Conservation (phyloP, 352 stramenopile species). For the Pythium coloratum region DNA sequence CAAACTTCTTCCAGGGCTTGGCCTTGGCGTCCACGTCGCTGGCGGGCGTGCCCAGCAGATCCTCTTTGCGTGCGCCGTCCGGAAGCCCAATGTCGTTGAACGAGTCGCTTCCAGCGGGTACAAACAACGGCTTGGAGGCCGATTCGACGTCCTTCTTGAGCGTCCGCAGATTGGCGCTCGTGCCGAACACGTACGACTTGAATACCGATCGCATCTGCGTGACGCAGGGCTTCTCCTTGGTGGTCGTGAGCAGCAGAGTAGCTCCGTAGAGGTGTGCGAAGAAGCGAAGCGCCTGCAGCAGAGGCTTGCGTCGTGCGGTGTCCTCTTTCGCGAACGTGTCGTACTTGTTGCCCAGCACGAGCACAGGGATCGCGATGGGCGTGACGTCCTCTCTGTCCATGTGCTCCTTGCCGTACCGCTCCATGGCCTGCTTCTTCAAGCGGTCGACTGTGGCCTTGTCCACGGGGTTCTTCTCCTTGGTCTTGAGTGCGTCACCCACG, state of each 20-base stretch:
- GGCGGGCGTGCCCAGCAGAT: conserved; percentile 37
- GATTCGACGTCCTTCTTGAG: conserved; percentile 66
- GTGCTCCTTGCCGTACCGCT: conserved; percentile 58
- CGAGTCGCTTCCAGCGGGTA: conserved; percentile 65
- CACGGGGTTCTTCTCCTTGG: conserved; percentile 66
- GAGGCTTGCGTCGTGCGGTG: conserved; percentile 76
- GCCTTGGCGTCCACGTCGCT: conserved; percentile 63
- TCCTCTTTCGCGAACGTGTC: conserved; percentile 89
- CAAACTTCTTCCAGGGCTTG: conserved; percentile 66
- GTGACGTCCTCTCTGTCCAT: conserved; percentile 75
- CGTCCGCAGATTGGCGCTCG: conserved; percentile 34
- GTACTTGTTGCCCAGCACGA: conserved; percentile 90
- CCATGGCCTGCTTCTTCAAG: conserved; percentile 50
- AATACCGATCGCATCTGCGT: conserved; percentile 67
- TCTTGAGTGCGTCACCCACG: conserved; percentile 55
- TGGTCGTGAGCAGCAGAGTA: conserved; percentile 82
- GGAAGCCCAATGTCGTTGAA: conserved; percentile 79
- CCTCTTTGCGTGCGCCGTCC: conserved; percentile 49
- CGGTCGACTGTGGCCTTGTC: conserved; percentile 59
- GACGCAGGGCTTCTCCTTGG: conserved; percentile 83
- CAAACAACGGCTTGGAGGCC: conserved; percentile 59
- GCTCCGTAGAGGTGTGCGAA: conserved; percentile 87
- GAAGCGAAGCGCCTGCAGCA: conserved; percentile 85
- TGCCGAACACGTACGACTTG: conserved; percentile 66
- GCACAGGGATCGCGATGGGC: conserved; percentile 69